phyloP scores from a whole-genome alignment of 1,284 basidiomycete species.

The Cryptococcus jaspeensis region DNA sequence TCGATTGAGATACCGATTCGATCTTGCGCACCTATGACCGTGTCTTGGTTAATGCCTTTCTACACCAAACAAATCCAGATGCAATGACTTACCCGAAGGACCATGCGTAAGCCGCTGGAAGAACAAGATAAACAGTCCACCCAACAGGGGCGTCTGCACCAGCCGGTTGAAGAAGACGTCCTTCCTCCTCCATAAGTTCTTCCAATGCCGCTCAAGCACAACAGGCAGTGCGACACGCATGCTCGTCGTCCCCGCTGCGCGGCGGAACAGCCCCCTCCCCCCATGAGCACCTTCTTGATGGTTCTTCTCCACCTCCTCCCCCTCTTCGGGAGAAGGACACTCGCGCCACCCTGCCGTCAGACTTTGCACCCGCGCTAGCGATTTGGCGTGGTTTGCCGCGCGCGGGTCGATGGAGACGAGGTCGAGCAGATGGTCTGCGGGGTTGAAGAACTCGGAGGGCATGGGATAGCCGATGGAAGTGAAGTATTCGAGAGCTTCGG shows the following conservation, averaged over 20 bases:
- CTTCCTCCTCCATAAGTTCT: constrained; percentile 49
- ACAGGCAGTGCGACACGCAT: constrained; percentile 50
- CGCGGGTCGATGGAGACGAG: constrained; percentile 50
- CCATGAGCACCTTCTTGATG: too few relatives aligned
- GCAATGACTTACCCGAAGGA: constrained; percentile 31
- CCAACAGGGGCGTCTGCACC: constrained; percentile 48
- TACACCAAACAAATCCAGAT: neutral
- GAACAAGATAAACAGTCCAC: constrained; percentile 51
- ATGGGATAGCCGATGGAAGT: constrained; percentile 45
- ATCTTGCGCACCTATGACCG: constrained; percentile 48
- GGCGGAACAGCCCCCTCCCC: neutral
- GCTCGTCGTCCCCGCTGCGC: constrained; percentile 36
- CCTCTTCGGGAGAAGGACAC: constrained; percentile 9
- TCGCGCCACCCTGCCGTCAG: constrained; percentile 25
- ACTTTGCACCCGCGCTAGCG: constrained; percentile 20
- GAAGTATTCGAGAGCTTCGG: constrained; percentile 44
- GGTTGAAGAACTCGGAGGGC: constrained; percentile 50
- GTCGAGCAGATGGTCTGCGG: constrained; percentile 52
- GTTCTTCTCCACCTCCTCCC: constrained; percentile 12
- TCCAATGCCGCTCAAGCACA: constrained; percentile 48
- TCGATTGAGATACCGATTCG: constrained; percentile 51
- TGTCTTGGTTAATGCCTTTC: neutral
- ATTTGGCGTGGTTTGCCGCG: constrained; percentile 20
- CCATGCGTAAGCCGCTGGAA: constrained; percentile 49
- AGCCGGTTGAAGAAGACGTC: constrained; percentile 50